Base-by-base conservation (phyloP, 441 rosid genomes). In the Geranium incanum region DNA sequence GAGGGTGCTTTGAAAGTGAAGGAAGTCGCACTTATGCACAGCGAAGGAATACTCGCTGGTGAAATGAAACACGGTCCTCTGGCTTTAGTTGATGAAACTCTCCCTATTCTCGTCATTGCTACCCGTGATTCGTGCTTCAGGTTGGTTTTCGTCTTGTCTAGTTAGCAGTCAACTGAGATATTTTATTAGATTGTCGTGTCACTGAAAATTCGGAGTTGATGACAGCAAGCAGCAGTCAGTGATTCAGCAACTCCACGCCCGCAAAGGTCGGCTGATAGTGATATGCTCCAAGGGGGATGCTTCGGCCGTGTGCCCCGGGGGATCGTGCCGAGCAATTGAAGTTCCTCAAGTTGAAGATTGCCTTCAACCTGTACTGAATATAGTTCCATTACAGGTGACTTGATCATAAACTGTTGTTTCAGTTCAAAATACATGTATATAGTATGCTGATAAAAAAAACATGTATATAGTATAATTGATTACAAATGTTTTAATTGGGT, bases 21-120 rank as follows among this genome's bases (percentile, higher is more conserved):
- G 79, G 99, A 95, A 82, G 97, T 95, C 59, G 82, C 97, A 57
- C 94, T 95, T 28, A 95, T 95, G 98, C 99, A 95, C 77, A 89
- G 96, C 16, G 97, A 92, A 79, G 99, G 97, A 43, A 86, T 90
- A 70, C 94, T 92, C 68, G 97, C 97, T n/a, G 91, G 99, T 75
- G 99, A 92, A 80, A 92, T 95, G 99, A 95, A 95, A 81, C 97
- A 90, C 45, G 99, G 98, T 69, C 97, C 97, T 76, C 78, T 95
- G 78, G 97, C 99, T 33, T 76, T 92, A 55, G 98, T 89, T 45
- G 99, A 95, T 75, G 97, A 95, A 84, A 88, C 81, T 84, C 96
- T 92, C 1, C 92, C 97, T 0, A 90, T 92, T 36, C 78, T 85
- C n/a, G 97, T 92, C 43, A 87, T 95, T 59, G 91, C 97, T 19